Percentiles rank a stretch among this genome's conserved stretches.
Evolutionary conservation across 2,329 filamentous ascomycete species (phyloP).

Genomic region (Alternaria arborescens): DNA sequence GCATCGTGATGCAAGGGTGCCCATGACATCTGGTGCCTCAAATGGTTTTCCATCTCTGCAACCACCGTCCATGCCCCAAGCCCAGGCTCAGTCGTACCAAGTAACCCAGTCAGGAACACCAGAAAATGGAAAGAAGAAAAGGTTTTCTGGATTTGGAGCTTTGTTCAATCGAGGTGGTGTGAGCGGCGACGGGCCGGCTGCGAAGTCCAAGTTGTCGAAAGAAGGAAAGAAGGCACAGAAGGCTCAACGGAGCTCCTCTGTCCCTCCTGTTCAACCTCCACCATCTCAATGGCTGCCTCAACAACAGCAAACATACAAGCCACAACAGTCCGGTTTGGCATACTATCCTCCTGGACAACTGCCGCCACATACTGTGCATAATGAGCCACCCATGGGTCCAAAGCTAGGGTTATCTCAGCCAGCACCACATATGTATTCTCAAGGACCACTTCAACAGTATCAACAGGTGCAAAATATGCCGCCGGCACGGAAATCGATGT

Average conservation of each 20-base stretch:
- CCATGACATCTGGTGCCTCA: conserved; percentile 28
- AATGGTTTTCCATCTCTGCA: conserved; percentile 38
- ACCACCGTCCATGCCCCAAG: conserved; percentile 14
- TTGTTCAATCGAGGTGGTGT: conserved; percentile 54
- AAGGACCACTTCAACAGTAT: conserved; percentile 21
- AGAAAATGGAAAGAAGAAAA: conserved; percentile 52
- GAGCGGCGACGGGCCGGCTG: conserved; percentile 31
- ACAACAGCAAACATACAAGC: conserved; percentile 25
- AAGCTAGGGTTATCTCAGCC: conserved; percentile 21
- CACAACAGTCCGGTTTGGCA: conserved; percentile 29
- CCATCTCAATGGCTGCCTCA: conserved; percentile 28
- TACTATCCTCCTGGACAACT: conserved; percentile 27
- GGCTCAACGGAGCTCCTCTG: conserved; percentile 35
- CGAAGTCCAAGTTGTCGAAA: conserved; percentile 49
- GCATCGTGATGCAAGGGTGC: conserved; percentile 40
- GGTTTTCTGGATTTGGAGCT: conserved; percentile 56
- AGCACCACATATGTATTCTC: conserved; percentile 23
- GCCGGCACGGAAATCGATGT: conserved; percentile 15
- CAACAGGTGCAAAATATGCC: conserved; percentile 17
- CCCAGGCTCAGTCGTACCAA: conserved; percentile 23
- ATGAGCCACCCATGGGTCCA: conserved; percentile 26
- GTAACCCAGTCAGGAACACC: conserved; percentile 24
- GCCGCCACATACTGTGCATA: conserved; percentile 24
- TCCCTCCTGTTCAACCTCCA: conserved; percentile 22
- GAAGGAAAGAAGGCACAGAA: conserved; percentile 49